Conservation (phyloP, 345 rosid genomes). For the Passiflora organensis region DNA sequence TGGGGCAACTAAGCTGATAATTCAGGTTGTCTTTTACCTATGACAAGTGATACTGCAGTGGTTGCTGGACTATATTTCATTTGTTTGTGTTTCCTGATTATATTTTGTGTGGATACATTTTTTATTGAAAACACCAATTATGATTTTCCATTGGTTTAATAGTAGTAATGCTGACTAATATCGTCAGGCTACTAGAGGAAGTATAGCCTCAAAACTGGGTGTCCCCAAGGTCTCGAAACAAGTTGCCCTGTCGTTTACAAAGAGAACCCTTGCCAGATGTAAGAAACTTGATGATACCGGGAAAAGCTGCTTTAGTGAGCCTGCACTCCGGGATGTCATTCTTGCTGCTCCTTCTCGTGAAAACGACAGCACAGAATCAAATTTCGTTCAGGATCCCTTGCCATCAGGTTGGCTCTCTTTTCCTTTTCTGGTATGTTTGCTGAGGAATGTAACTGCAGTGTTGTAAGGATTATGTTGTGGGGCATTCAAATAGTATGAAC, state of each 20-base stretch:
- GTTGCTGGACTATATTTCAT: not conserved
- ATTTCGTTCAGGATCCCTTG: slow-evolving; percentile 6
- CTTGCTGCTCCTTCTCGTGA: slow-evolving; percentile 25
- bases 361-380: slow-evolving; percentile 19
- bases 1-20: too few species aligned
- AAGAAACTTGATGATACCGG: slow-evolving; percentile 49
- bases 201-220: slow-evolving; percentile 34
- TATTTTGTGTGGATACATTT: not conserved
- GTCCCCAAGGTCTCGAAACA: slow-evolving; percentile 47
- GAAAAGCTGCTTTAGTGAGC: slow-evolving; percentile 49
- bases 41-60: not conserved
- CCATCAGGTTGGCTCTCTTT: slow-evolving; percentile 31
- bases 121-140: too few species aligned
- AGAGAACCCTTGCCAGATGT: slow-evolving; percentile 52
- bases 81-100: not conserved
- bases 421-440: not conserved
- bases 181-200: slow-evolving; percentile 50
- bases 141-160: slow-evolving; percentile 1
- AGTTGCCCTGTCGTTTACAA: slow-evolving; percentile 42
- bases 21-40: too few species aligned
- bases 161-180: slow-evolving; percentile 6
- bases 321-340: slow-evolving; percentile 42
- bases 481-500: too few species aligned
- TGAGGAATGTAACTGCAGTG: not conserved
- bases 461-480: not conserved